Conservation (phyloP, 2,329 filamentous ascomycete genomes). For the Claviceps arundinis region DNA sequence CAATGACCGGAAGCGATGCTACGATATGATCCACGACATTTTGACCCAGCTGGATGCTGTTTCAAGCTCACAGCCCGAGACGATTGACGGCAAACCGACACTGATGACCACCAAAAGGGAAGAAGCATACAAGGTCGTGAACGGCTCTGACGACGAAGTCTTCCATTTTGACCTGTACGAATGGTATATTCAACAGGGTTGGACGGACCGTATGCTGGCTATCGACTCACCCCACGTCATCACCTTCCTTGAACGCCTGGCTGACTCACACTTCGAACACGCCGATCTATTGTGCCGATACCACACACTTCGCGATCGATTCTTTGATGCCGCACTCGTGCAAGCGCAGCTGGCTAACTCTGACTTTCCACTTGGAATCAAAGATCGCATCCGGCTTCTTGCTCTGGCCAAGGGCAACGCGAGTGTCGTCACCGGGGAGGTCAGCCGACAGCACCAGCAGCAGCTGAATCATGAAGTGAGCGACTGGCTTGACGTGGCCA, state of each 20-base stretch:
- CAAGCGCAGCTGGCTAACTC: slow-evolving; percentile 75
- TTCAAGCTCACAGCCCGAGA: slow-evolving; percentile 54
- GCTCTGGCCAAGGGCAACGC: slow-evolving; percentile 87
- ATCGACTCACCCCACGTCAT: slow-evolving; percentile 78
- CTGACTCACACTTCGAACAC: slow-evolving; percentile 57
- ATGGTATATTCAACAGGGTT: slow-evolving; percentile 82
- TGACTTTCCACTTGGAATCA: slow-evolving; percentile 66
- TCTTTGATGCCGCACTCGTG: slow-evolving; percentile 76
- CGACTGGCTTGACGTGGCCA: slow-evolving; percentile 80
- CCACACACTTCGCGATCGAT: slow-evolving; percentile 72
- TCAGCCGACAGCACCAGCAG: slow-evolving; percentile 71
- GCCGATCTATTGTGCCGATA: slow-evolving; percentile 90
- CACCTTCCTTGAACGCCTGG: slow-evolving; percentile 69
- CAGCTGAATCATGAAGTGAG: slow-evolving; percentile 72
- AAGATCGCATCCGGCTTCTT: slow-evolving; percentile 77
- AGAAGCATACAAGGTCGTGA: slow-evolving; percentile 85
- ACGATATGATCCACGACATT: slow-evolving; percentile 75
- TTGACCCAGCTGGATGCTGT: slow-evolving; percentile 64
- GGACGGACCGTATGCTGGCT: slow-evolving; percentile 72
- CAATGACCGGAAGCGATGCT: slow-evolving; percentile 62
- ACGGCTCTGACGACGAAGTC: slow-evolving; percentile 77
- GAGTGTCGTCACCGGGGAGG: slow-evolving; percentile 64
- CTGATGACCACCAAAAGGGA: slow-evolving; percentile 63
- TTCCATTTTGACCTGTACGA: slow-evolving; percentile 97
- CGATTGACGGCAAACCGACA: slow-evolving; percentile 66